These are phyloP conservation scores for Daldinia vernicosa DNA, from an alignment of 495 filamentous ascomycete species.

Conservation along the genomic window DNA sequence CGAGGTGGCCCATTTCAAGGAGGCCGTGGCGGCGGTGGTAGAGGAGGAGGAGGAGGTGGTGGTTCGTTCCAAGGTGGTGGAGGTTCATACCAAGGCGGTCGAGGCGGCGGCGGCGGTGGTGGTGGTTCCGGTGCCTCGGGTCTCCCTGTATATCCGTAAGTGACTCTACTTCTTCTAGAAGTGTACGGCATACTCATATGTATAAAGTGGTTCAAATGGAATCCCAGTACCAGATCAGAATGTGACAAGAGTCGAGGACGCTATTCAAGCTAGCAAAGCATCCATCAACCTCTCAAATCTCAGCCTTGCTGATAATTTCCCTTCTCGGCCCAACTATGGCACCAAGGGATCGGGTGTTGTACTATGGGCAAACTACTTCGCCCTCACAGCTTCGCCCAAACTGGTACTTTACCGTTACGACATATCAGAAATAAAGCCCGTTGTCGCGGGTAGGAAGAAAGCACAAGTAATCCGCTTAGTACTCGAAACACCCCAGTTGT, in stretches of 20 bases:
- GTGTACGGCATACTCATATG: not conserved
- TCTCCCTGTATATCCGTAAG: not conserved
- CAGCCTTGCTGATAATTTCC: constrained; percentile 30
- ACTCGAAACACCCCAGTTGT: constrained; percentile 48
- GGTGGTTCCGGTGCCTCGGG: not conserved
- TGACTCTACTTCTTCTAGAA: not conserved
- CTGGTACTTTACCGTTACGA: constrained; percentile 55
- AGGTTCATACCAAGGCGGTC: not conserved
- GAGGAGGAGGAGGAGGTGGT: too few species aligned
- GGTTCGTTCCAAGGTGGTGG: not conserved
- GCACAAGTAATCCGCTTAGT: constrained; percentile 58
- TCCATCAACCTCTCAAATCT: not conserved
- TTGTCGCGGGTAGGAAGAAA: constrained; percentile 55
- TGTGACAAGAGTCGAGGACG: constrained; percentile 5
- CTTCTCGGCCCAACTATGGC: constrained; percentile 61
- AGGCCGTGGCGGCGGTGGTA: not conserved
- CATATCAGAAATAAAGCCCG: constrained; percentile 47
- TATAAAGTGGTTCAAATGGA: constrained; percentile 4
- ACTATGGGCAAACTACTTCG: constrained; percentile 65
- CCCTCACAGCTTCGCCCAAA: constrained; percentile 49
- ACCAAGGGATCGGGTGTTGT: constrained; percentile 53
- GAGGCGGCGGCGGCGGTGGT: not conserved
- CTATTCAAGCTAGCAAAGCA: constrained; percentile 7
- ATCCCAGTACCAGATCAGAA: not conserved
- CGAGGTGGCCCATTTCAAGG: not conserved